These are phyloP conservation scores for Agrocybe pediades DNA, from an alignment of 768 basidiomycete genomes.

Conservation along the genomic window DNA sequence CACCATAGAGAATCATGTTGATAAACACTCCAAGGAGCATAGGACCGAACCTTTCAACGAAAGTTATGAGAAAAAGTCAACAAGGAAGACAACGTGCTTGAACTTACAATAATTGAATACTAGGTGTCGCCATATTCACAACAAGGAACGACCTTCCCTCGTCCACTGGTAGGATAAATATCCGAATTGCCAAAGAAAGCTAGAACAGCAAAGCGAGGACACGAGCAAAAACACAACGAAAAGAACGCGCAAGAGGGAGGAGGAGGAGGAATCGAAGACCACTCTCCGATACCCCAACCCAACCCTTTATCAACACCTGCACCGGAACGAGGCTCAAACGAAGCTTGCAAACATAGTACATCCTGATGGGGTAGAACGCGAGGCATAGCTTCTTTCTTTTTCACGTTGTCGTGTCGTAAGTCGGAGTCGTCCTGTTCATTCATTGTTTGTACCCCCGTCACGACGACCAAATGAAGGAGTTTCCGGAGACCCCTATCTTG, in stretches of 20 bases:
- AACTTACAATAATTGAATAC: conserved; percentile 1
- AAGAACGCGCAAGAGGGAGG: neutral
- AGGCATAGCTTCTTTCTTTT: neutral
- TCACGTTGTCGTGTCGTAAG: neutral
- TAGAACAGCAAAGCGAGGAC: neutral
- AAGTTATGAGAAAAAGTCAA: neutral
- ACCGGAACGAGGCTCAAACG: neutral
- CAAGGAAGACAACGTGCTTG: neutral
- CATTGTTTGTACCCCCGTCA: neutral
- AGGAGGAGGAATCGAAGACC: neutral
- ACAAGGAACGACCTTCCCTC: no score
- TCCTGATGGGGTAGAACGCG: neutral
- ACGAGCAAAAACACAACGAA: neutral
- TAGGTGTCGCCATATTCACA: neutral
- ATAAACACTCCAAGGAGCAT: conserved; percentile 44
- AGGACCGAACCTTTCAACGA: conserved; percentile 38
- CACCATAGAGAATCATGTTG: conserved; percentile 50
- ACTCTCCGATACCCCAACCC: no score
- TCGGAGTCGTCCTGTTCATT: no score
- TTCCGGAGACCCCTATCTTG: neutral
- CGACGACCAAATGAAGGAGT: neutral
- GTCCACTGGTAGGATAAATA: no score
- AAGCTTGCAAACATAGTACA: no score
- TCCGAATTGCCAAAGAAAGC: no score
- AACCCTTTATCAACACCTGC: neutral